Base-by-base conservation (phyloP, 257 asterid genomes). In the Nicotiana undulata region DNA sequence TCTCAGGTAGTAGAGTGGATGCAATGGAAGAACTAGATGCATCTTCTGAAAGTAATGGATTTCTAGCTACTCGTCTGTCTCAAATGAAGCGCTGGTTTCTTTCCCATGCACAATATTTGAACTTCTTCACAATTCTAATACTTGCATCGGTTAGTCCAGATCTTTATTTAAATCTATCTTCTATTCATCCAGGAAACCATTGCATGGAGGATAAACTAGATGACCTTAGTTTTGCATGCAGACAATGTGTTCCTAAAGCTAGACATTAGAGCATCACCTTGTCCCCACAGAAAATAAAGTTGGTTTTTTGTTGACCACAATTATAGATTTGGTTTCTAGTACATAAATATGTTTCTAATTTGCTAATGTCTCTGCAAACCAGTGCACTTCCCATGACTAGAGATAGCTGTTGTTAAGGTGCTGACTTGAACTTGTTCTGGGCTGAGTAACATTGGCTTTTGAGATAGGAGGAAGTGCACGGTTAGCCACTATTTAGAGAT, bases 131-230 rank as follows among this genome's bases (percentile, higher is more conserved):
- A 28, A 90, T 93, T 89, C 81, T 93, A 75, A 64, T 89, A 83
- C 98, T 93, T 82, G 97, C 98, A 82, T 93, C 98, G 81, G 98
- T 92, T 83, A 86, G 95, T 90, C 24, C 61, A 53, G 26, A n/a
- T 24, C 68, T 80, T 46, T 22, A 15, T 17, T 72, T 17, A 63
- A 72, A 40, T 24, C 74, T 22, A 52, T 77, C 84, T 80, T 76
- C 63, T 75, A 65, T 74, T 24, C 79, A 64, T 65, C 12, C 32
- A 64, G 37, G 22, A 32, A 22, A 44, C 15, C 58, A 44, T 49
- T 44, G 77, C 77, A 13, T 2, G 12, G 77, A 44, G 34, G 77
- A 44, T 44, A 70, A 44, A 22, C 34, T 13, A 40, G 58, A 20
- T 40, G 34, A n/a, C 77, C 53, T 67, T 68, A 40, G 56, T 37